Evolutionary conservation across 805 yeast genomes (phyloP).

Genomic region (Lipomyces kockii): DNA sequence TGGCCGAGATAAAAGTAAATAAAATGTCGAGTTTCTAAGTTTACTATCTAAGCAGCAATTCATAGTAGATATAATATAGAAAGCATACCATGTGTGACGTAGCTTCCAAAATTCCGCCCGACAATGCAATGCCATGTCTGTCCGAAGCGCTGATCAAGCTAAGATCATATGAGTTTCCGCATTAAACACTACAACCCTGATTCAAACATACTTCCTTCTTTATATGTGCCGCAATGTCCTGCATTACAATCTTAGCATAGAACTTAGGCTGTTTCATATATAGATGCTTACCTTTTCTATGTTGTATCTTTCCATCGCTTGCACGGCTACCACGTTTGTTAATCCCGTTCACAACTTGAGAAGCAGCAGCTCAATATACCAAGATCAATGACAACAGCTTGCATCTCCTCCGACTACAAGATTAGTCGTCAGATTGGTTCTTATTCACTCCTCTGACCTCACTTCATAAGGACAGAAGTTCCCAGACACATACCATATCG

Average conservation of each 20-base stretch:
- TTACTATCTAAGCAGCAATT: neutral
- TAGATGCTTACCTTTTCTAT: conserved; percentile 47
- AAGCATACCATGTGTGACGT: conserved; percentile 61
- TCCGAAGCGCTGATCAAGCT: conserved; percentile 58
- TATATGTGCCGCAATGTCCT: conserved; percentile 60
- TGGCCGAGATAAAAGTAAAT: conserved; percentile 60
- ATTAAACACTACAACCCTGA: neutral
- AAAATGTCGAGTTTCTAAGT: conserved; percentile 53
- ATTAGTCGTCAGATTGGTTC: neutral
- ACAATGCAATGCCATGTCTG: conserved; percentile 69
- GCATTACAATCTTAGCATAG: conserved; percentile 27
- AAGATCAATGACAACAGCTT: conserved; percentile 40
- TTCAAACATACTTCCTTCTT: conserved; percentile 52
- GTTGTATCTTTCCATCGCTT: conserved; percentile 52
- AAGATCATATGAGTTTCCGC: neutral
- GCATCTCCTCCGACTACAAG: conserved; percentile 42
- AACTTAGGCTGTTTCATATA: neutral
- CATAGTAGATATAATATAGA: neutral
- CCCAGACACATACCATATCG: conserved; percentile 42
- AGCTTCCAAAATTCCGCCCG: conserved; percentile 64
- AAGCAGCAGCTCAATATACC: conserved; percentile 32
- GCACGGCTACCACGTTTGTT: conserved; percentile 44
- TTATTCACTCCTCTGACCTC: neutral
- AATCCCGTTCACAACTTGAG: neutral
- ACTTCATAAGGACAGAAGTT: neutral